Conservation (phyloP, 108 stramenopile genomes). For the Skeletonema grethae region DNA sequence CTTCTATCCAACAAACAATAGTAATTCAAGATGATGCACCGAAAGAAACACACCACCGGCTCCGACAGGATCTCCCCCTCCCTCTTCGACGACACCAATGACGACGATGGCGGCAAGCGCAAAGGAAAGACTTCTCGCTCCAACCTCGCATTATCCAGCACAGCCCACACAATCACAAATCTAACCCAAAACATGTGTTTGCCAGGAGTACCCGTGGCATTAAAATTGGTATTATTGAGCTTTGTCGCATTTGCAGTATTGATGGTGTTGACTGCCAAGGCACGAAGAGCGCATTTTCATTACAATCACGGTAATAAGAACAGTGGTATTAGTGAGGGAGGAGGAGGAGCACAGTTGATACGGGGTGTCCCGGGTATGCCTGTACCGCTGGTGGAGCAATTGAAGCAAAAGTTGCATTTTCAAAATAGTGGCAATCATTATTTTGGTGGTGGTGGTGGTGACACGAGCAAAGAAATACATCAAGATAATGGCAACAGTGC, state of each 20-base stretch:
- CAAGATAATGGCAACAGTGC: background rate
- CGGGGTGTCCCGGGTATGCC: constrained; percentile 32
- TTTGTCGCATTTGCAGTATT: constrained; percentile 37
- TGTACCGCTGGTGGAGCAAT: constrained; percentile 13
- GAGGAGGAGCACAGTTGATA: constrained; percentile 2
- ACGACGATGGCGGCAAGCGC: constrained; percentile 29
- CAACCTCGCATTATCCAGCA: background rate
- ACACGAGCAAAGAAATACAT: background rate
- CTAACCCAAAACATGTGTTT: constrained; percentile 19
- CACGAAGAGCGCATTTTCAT: constrained; percentile 17
- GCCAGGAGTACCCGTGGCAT: constrained; percentile 26
- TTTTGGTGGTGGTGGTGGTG: background rate
- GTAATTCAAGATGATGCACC: constrained; percentile 37
- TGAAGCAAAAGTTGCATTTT: constrained; percentile 11
- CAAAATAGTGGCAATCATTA: background rate
- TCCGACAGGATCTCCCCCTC: background rate
- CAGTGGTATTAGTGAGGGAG: background rate
- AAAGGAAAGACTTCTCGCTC: constrained; percentile 10
- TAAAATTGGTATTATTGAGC: constrained; percentile 29
- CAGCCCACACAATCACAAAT: background rate
- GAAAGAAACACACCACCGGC: constrained; percentile 28
- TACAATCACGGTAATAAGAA: background rate
- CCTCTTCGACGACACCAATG: background rate
- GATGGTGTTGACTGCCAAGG: constrained; percentile 42
- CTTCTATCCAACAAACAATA: background rate